A percentile compares a stretch with the other conserved stretches of the same genome.
phyloP scores from a whole-genome alignment of 257 asterid species.

The Vinca minor region DNA sequence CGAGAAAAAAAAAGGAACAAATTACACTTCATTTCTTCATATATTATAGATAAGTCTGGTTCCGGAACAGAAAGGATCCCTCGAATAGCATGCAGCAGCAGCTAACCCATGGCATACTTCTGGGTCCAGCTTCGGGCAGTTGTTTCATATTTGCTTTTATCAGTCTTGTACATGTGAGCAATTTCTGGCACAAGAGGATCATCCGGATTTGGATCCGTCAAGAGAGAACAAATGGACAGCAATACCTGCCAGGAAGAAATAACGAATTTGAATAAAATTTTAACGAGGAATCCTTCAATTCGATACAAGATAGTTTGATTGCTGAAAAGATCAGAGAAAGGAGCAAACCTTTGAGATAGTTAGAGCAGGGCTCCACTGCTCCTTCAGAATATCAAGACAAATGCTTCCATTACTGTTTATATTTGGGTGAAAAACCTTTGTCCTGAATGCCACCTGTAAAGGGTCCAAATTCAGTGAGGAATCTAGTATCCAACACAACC shows the following conservation, averaged over 20 bases:
- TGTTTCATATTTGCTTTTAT: conserved; percentile 29
- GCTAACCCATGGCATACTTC: conserved; percentile 34
- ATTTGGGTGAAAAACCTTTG: conserved; percentile 40
- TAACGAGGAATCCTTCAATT: neutral
- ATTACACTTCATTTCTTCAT: conserved; percentile 16
- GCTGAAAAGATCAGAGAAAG: neutral
- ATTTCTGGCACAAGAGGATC: conserved; percentile 39
- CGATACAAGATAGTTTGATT: neutral
- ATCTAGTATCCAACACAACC: neutral
- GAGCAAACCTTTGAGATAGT: conserved; percentile 33
- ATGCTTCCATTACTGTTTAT: conserved; percentile 39
- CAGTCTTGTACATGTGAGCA: conserved; percentile 39
- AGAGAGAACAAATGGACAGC: conserved; percentile 32
- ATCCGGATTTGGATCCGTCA: conserved; percentile 39
- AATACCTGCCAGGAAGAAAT: conserved; percentile 20
- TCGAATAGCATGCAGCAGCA: conserved; percentile 1
- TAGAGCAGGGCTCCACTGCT: conserved; percentile 46
- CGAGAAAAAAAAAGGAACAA: conserved; percentile 1
- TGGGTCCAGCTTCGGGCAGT: conserved; percentile 43
- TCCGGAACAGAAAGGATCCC: conserved; percentile 14
- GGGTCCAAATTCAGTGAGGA: neutral
- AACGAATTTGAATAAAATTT: neutral
- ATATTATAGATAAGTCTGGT: conserved; percentile 4
- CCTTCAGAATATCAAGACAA: conserved; percentile 38
- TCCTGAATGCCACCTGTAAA: conserved; percentile 36